Base-by-base conservation (phyloP, 352 stramenopile species). In the Phytophthora multivora region DNA sequence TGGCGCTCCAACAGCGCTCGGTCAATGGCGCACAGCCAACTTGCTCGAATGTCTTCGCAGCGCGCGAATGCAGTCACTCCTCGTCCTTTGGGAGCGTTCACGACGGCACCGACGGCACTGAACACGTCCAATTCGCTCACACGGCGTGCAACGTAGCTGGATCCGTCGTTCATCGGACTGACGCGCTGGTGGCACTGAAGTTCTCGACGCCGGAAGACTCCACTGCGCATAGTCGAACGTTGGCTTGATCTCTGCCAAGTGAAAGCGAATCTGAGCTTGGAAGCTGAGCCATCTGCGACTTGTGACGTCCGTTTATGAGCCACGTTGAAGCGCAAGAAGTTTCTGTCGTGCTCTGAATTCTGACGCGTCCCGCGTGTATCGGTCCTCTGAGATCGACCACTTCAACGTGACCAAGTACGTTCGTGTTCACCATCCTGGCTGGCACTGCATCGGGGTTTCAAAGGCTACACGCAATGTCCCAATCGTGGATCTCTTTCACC, bases 251-350 rank as follows among this genome's bases (percentile, higher is more conserved):
- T 36, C 5, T n/a, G 28, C 36, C 26, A 49, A 10, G 9, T 30
- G 46, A 51, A 58, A 58, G 55, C 38, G 39, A 38, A 36, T 50
- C n/a, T 63, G 55, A 40, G 53, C 33, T 28, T 23, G 31, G 19
- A 40, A 38, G 13, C 19, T 41, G 47, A 33, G 28, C 28, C 47
- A 53, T 36, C 13, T 56, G 30, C 53, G 28, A 60, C 51, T 52
- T 60, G 40, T 52, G 21, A 54, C 53, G 53, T 54, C 53, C 42
- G 31, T 48, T 61, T 31, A 61, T 42, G 28, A 39, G n/a, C 53
- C 53, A 61, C 53, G 53, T 61, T 61, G 53, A 61, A 61, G 53
- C 53, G 42, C 53, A 61, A 61, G 53, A 61, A 61, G 18, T 61
- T 61, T 54, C 53, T 26, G 43, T 25, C 43, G 54, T 55, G 42